A percentile compares a stretch with the other conserved stretches of the same genome.
Evolutionary conservation across 179 eudicot species (phyloP).

Genomic region (Silene coronaria): DNA sequence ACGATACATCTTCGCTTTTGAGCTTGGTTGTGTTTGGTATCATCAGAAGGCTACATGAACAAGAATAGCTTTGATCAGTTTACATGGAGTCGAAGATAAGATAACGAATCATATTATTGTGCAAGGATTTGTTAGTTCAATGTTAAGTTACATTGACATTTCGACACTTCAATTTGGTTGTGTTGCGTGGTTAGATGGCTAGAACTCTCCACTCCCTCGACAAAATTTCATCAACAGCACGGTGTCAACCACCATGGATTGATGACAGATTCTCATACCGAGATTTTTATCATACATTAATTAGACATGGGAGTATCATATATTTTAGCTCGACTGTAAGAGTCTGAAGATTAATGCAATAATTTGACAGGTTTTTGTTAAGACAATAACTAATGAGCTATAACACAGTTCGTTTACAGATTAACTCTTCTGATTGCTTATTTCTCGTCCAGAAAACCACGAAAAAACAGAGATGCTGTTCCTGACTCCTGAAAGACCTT

Average conservation of each 20-base stretch:
- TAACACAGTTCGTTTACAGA: neutral
- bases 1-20: slow-evolving; percentile 50
- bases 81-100: neutral
- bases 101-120: too few species aligned
- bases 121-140: neutral
- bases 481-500: too few species aligned
- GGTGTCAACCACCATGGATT: too few species aligned
- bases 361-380: too few species aligned
- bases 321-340: too few species aligned
- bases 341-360: too few species aligned
- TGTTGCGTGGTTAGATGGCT: too few species aligned
- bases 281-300: neutral
- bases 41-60: slow-evolving; percentile 40
- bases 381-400: too few species aligned
- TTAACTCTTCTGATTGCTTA: neutral
- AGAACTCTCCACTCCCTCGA: too few species aligned
- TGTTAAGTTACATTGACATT: neutral
- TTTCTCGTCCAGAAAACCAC: neutral
- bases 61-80: slow-evolving; percentile 1
- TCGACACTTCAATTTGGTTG: slow-evolving; percentile 1
- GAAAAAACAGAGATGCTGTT: too few species aligned
- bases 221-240: too few species aligned
- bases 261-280: neutral
- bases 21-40: slow-evolving; percentile 27
- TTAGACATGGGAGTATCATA: too few species aligned